These are phyloP conservation scores for Fusarium nelsonii DNA, from an alignment of 2,329 filamentous ascomycete genomes.

Conservation along the genomic window DNA sequence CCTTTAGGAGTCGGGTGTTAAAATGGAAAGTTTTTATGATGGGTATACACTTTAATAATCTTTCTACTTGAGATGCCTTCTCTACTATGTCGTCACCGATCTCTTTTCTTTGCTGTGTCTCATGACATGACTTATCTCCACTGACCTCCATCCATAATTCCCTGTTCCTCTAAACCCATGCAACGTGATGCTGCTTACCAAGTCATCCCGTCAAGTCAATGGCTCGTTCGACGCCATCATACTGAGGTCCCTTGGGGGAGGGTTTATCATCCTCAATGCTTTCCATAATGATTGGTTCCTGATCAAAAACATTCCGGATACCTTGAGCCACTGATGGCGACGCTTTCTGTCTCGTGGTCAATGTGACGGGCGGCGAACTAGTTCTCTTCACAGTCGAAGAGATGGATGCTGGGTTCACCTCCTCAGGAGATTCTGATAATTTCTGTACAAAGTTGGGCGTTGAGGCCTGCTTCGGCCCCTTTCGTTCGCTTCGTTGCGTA, in stretches of 20 bases:
- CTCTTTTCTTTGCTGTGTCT: constrained; percentile 9
- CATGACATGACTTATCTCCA: constrained; percentile 7
- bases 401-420: background rate
- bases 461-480: background rate
- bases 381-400: constrained; percentile 26
- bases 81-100: constrained; percentile 4
- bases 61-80: constrained; percentile 27
- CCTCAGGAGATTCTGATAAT: constrained; percentile 31
- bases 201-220: constrained; percentile 34
- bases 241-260: constrained; percentile 37
- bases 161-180: background rate
- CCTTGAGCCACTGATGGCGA: background rate
- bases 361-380: constrained; percentile 24
- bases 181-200: background rate
- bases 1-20: constrained; percentile 28
- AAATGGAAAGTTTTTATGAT: constrained; percentile 22
- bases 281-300: constrained; percentile 11
- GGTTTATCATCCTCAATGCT: constrained; percentile 41
- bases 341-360: constrained; percentile 4
- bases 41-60: constrained; percentile 35
- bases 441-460: constrained; percentile 32
- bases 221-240: constrained; percentile 52
- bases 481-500: background rate
- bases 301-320: constrained; percentile 16
- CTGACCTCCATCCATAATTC: background rate